Percentiles rank a stretch among this genome's conserved stretches.
phyloP scores from a whole-genome alignment of 768 basidiomycete genomes.

The Rhizopogon roseolus region DNA sequence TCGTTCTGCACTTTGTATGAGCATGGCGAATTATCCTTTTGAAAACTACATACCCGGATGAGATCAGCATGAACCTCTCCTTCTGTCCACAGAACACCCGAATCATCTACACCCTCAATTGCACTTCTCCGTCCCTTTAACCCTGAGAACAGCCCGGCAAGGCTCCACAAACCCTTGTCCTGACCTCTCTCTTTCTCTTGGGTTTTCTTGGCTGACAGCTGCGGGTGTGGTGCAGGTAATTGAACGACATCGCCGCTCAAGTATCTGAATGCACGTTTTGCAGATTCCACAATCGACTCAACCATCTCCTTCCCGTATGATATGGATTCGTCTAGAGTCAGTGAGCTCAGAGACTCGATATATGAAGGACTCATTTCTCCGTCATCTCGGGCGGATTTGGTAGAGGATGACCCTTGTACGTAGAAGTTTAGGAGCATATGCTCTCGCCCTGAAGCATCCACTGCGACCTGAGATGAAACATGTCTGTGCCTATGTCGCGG shows the following conservation, averaged over 20 bases:
- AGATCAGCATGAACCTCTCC: conserved; percentile 82
- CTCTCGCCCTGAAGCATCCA: conserved; percentile 71
- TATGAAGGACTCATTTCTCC: conserved; percentile 24
- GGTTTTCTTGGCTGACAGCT: conserved; percentile 21
- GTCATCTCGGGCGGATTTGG: conserved; percentile 29
- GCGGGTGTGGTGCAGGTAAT: conserved; percentile 26
- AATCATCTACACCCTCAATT: conserved; percentile 25
- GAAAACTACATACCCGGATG: conserved; percentile 49
- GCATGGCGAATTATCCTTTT: conserved; percentile 3
- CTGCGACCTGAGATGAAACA: conserved; percentile 71
- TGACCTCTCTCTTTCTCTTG: conserved; percentile 26
- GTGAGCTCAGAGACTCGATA: conserved; percentile 43
- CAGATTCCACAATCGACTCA: conserved; percentile 39
- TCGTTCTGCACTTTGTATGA: conserved; percentile 46
- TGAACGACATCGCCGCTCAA: conserved; percentile 59
- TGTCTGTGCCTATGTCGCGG: conserved; percentile 82
- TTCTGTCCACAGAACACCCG: conserved; percentile 53
- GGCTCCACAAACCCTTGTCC: conserved; percentile 41
- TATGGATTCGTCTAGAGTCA: conserved; percentile 53
- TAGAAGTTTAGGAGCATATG: conserved; percentile 86
- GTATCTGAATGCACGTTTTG: conserved; percentile 62
- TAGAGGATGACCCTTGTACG: conserved; percentile 55
- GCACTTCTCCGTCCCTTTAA: conserved; percentile 40
- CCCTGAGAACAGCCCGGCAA: conserved; percentile 68
- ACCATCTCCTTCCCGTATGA: conserved; percentile 41